Conservation (phyloP, 129 eudicot genomes). For the Artemisia argyi region DNA sequence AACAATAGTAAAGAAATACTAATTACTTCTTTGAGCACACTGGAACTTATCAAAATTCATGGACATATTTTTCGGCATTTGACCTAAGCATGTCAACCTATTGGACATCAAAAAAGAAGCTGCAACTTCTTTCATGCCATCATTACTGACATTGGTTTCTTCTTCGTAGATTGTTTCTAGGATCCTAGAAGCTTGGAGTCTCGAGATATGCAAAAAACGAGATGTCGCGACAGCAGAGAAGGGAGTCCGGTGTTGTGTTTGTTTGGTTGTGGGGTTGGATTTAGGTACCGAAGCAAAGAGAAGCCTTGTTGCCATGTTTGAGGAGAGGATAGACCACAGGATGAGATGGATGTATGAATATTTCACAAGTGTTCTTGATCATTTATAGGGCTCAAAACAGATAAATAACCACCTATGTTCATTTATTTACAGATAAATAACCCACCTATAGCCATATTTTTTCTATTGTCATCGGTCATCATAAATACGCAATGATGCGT, state of each 20-base stretch:
- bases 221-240: constrained; percentile 32
- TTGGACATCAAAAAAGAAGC: constrained; percentile 20
- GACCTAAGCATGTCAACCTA: constrained; percentile 21
- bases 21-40: constrained; percentile 15
- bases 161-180: constrained; percentile 31
- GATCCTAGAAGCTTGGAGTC: constrained; percentile 8
- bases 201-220: constrained; percentile 5
- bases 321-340: not conserved
- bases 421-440: not conserved
- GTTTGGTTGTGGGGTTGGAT: constrained; percentile 25
- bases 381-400: constrained; percentile 22
- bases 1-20: not conserved
- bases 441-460: not conserved
- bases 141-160: not conserved
- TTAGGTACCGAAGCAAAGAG: constrained; percentile 26
- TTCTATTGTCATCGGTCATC: constrained; percentile 1
- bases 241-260: constrained; percentile 25
- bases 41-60: constrained; percentile 8
- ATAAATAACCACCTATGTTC: not conserved
- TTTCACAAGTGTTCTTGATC: constrained; percentile 1
- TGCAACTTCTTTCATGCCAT: constrained; percentile 18
- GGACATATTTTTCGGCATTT: constrained; percentile 17
- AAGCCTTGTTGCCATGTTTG: constrained; percentile 32
- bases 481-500: not conserved
- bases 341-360: constrained; percentile 8